These are phyloP conservation scores for Chloranthus sessilifolius DNA, from an alignment of 164 flowering plant species.

Conservation along the genomic window DNA sequence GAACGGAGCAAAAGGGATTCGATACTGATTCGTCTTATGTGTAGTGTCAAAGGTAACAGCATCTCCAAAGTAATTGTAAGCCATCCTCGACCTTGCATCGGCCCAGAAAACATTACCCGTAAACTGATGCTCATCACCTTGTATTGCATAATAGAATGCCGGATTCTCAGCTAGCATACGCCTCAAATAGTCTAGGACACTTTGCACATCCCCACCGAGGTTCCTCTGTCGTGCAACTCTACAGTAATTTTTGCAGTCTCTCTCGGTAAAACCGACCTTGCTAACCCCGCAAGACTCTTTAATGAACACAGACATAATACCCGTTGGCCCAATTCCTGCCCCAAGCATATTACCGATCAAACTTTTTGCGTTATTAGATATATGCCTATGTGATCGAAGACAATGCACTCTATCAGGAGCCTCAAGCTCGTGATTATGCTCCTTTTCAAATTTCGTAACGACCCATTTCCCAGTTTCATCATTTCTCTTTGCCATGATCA, in stretches of 20 bases:
- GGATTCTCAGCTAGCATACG: background rate
- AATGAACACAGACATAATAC: background rate
- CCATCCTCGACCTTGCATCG: constrained; percentile 57
- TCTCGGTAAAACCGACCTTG: background rate
- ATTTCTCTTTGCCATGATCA: constrained; percentile 8
- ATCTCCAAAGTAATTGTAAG: constrained; percentile 62
- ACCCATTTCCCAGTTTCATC: constrained; percentile 15
- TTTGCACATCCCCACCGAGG: constrained; percentile 3
- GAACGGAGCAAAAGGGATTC: constrained; percentile 59
- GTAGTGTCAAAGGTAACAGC: constrained; percentile 48
- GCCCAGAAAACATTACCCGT: constrained; percentile 63
- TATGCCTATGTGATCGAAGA: constrained; percentile 13
- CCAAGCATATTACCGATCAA: background rate
- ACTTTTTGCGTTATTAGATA: background rate
- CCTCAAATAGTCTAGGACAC: constrained; percentile 2
- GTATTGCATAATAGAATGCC: constrained; percentile 14
- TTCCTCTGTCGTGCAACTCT: background rate
- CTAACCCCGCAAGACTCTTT: background rate
- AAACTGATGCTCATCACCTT: constrained; percentile 50
- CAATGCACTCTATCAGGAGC: constrained; percentile 7
- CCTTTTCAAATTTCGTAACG: constrained; percentile 12
- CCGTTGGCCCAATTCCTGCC: background rate
- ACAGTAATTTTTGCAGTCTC: background rate
- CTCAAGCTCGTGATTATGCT: constrained; percentile 13
- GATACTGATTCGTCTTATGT: constrained; percentile 38